phyloP scores from a whole-genome alignment of 176 grass and related monocot species.

The Musa schizocarpa region DNA sequence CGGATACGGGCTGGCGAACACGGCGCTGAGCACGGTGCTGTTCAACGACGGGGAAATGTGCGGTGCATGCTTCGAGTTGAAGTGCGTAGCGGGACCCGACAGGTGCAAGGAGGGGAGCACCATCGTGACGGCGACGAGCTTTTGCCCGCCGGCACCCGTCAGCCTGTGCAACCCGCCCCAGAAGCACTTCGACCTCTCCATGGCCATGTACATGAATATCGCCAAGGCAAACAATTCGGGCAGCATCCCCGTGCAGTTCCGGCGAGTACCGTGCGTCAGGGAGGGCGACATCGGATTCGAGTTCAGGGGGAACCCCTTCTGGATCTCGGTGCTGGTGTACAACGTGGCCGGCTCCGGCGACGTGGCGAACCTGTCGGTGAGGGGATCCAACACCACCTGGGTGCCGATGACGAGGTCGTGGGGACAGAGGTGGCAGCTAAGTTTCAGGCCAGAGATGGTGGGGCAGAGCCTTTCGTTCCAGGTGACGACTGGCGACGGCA shows the following conservation, averaged over 20 bases:
- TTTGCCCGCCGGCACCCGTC: conserved; percentile 27
- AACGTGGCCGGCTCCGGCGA: conserved; percentile 30
- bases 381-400: conserved; percentile 26
- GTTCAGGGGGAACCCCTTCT: conserved; percentile 29
- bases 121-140: conserved; percentile 22
- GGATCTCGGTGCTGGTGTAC: conserved; percentile 32
- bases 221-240: conserved; percentile 23
- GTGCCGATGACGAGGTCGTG: conserved; percentile 28
- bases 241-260: conserved; percentile 34
- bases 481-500: conserved; percentile 23
- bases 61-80: conserved; percentile 32
- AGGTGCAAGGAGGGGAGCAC: conserved; percentile 21
- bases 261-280: conserved; percentile 26
- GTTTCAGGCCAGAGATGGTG: not conserved
- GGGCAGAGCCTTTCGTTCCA: conserved; percentile 24
- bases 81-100: conserved; percentile 16
- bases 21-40: conserved; percentile 28
- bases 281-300: conserved; percentile 25
- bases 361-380: conserved; percentile 16
- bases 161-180: conserved; percentile 30
- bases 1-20: conserved; percentile 30
- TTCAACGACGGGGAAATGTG: conserved; percentile 34
- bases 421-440: conserved; percentile 36
- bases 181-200: conserved; percentile 30
- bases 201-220: conserved; percentile 25